Percentiles rank a stretch among this genome's conserved stretches.
Evolutionary conservation across 306 rosid genomes (phyloP).

Genomic region (Coriaria nepalensis): DNA sequence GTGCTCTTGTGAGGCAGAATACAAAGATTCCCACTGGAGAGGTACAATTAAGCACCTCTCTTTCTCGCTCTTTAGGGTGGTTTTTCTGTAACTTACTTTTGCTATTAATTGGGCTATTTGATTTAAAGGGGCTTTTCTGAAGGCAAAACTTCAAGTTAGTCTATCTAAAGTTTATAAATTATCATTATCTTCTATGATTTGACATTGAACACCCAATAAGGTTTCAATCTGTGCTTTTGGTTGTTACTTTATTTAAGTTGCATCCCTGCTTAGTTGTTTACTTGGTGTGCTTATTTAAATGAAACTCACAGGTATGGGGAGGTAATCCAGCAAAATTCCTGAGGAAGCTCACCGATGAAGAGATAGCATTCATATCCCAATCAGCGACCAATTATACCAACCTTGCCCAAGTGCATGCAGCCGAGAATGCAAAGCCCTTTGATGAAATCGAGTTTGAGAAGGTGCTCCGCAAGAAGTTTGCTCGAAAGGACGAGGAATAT

Average conservation of each 20-base stretch:
- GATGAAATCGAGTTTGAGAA: slow-evolving; percentile 74
- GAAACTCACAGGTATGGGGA: slow-evolving; percentile 63
- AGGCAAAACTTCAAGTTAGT: no score
- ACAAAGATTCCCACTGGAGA: slow-evolving; percentile 88
- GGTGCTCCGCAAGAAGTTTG: slow-evolving; percentile 66
- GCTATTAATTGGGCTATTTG: no score
- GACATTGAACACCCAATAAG: no score
- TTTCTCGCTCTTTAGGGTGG: no score
- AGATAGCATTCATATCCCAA: slow-evolving; percentile 76
- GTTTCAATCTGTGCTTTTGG: no score
- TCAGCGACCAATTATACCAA: slow-evolving; percentile 73
- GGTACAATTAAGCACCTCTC: slow-evolving; percentile 28
- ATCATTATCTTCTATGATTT: no score
- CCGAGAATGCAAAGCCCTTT: slow-evolving; percentile 63
- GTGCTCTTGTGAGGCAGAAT: slow-evolving; percentile 91
- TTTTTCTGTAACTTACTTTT: no score
- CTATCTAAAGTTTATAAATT: no score
- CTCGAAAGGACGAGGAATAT: slow-evolving; percentile 44
- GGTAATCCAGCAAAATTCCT: slow-evolving; percentile 93
- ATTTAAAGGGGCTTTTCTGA: no score
- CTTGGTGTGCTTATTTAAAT: no score
- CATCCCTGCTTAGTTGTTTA: no score
- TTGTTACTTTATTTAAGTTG: no score
- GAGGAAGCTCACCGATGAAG: slow-evolving; percentile 89
- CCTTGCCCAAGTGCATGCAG: slow-evolving; percentile 89